phyloP scores from a whole-genome alignment of 352 stramenopile genomes.

The Phytophthora melonis region DNA sequence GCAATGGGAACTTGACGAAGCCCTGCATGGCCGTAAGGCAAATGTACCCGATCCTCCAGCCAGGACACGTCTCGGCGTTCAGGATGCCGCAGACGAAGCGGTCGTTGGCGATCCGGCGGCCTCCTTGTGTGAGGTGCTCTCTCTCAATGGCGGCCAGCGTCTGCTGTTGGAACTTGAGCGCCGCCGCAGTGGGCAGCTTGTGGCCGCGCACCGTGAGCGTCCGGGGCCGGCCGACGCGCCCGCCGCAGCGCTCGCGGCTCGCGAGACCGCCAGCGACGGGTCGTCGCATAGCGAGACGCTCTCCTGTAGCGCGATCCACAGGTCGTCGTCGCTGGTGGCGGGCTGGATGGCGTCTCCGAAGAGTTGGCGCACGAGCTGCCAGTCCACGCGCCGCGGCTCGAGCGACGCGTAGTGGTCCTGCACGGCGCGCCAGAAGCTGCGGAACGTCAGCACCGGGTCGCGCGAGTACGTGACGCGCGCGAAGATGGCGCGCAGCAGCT shows the following conservation, averaged over 20 bases:
- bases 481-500: conserved; percentile 72
- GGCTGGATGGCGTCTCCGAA: conserved; percentile 73
- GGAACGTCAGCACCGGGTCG: conserved; percentile 77
- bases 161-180: conserved; percentile 44
- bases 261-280: conserved; percentile 62
- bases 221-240: conserved; percentile 8
- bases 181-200: conserved; percentile 40
- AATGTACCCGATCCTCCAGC: conserved; percentile 85
- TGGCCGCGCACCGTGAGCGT: conserved; percentile 44
- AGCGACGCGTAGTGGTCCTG: conserved; percentile 77
- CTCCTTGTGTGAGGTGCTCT: conserved; percentile 65
- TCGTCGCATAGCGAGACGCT: conserved; percentile 80
- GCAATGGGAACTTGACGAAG: conserved; percentile 84
- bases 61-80: conserved; percentile 76
- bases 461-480: conserved; percentile 71
- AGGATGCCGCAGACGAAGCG: conserved; percentile 77
- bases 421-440: conserved; percentile 76
- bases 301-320: conserved; percentile 83
- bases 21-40: conserved; percentile 75
- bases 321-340: conserved; percentile 77
- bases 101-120: conserved; percentile 62
- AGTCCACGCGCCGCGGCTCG: conserved; percentile 59
- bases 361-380: conserved; percentile 73
- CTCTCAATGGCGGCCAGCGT: conserved; percentile 60
- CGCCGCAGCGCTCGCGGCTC: conserved; percentile 19